phyloP scores from a whole-genome alignment of 306 rosid genomes.

The Sicyos edulis region DNA sequence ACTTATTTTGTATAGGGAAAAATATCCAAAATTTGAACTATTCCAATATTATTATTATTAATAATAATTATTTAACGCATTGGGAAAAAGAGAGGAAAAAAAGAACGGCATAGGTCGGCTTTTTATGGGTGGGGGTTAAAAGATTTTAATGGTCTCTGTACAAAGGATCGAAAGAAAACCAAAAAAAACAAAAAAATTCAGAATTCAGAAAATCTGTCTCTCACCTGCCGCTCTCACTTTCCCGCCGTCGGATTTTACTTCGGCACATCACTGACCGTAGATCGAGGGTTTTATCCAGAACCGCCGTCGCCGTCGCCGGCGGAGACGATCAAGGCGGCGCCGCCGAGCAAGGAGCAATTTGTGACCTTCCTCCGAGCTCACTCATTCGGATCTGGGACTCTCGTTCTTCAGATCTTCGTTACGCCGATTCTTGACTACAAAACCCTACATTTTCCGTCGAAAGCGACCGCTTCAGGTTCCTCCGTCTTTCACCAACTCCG shows the following conservation, averaged over 20 bases:
- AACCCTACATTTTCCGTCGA: constrained; percentile 12
- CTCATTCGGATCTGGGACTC: constrained; percentile 9
- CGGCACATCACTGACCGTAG: constrained; percentile 10
- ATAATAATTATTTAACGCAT: no score
- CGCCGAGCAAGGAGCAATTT: neutral
- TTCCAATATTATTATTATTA: no score
- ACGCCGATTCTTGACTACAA: neutral
- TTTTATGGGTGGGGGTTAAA: neutral
- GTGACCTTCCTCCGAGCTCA: neutral
- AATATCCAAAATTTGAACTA: no score
- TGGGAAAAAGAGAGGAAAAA: no score
- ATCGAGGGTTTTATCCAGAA: constrained; percentile 18
- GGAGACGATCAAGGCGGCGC: neutral
- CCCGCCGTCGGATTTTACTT: constrained; percentile 15
- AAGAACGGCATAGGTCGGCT: neutral
- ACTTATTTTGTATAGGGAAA: no score
- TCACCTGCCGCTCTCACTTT: neutral
- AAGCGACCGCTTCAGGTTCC: neutral
- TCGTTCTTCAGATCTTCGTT: constrained; percentile 3
- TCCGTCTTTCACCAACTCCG: neutral
- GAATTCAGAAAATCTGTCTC: neutral
- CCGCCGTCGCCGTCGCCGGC: constrained; percentile 13
- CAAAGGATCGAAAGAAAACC: neutral
- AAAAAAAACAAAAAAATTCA: neutral
- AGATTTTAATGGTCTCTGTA: neutral